Evolutionary conservation across 2,329 filamentous ascomycete genomes (phyloP), one percentile per base, ranked within the genome.

Genomic region (Cyphellophora europaea): DNA sequence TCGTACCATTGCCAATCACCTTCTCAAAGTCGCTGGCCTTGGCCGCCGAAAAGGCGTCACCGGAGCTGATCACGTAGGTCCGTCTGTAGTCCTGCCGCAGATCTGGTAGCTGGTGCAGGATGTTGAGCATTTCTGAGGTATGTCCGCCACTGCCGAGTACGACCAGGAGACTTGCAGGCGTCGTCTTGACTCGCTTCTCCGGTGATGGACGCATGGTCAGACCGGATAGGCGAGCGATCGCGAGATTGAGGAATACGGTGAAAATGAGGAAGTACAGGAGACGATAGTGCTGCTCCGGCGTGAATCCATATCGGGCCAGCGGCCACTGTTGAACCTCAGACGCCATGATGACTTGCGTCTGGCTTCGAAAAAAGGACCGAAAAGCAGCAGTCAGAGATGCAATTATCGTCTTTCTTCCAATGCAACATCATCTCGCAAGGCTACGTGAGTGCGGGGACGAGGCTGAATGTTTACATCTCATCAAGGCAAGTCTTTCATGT

Each of bases 141-240:
- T 98, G 91, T 1, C 91, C 91, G 19, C 91, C 91, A 3, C 84
- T 93, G 34, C 91, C 91, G 15, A 96, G 79, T 16, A 96, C 79
- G 44, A 93, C 73, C 19, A 93, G 66, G 35, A 87, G 66, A 56
- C 88, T 77, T 5, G 67, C 66, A 16, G 64, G 62, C 3, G 19
- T 14, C 16, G 51, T 33, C 13, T 52, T 52, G 12, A 16, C 15
- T 11, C 8, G 21, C 18, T 37, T 36, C n/a, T 37, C 28, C 5
- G 30, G 10, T 6, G 38, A 34, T 3, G 32, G 32, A 11, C 19
- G 36, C 5, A 32, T 35, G 11, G 43, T 40, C 11, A 43, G 32
- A 4, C n/a, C 28, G 13, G 30, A 31, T 5, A 48, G 39, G 11
- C 45, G 43, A 32, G 40, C 37, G 28, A 44, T 37, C 13, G 29